Evolutionary conservation across 2,329 filamentous ascomycete species (phyloP).

Genomic region (Lasiodiplodia sp.): DNA sequence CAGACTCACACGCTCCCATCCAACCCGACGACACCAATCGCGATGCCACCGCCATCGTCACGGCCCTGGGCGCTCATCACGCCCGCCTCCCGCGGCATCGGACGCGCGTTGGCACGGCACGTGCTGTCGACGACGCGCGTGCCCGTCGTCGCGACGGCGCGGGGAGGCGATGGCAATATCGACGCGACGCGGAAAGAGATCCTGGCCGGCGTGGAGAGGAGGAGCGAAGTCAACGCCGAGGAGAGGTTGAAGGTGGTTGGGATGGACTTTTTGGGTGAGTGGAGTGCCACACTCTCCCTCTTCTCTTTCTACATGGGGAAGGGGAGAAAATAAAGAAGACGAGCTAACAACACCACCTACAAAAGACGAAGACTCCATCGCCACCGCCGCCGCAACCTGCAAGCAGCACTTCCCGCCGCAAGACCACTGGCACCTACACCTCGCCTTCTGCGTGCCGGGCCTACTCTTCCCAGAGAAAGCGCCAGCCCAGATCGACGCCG

Average conservation of each 20-base stretch:
- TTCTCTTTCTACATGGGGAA: too few relatives aligned
- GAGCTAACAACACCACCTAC: background rate
- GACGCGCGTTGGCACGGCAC: constrained; percentile 66
- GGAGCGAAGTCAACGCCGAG: constrained; percentile 53
- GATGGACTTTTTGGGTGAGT: constrained; percentile 64
- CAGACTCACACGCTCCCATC: background rate
- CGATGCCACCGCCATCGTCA: background rate
- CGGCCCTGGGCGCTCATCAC: constrained; percentile 59
- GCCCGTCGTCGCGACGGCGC: constrained; percentile 67
- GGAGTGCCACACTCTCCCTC: too few relatives aligned
- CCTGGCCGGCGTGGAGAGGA: constrained; percentile 55
- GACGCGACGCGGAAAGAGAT: constrained; percentile 58
- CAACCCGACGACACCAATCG: background rate
- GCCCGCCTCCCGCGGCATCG: constrained; percentile 70
- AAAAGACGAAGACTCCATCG: constrained; percentile 70
- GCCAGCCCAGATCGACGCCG: constrained; percentile 68
- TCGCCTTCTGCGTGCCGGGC: constrained; percentile 74
- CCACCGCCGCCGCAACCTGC: constrained; percentile 62
- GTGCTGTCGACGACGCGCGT: constrained; percentile 64
- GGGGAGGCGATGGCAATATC: constrained; percentile 56
- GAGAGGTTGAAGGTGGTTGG: constrained; percentile 60
- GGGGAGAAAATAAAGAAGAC: background rate
- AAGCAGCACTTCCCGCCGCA: constrained; percentile 59
- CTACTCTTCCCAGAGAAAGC: constrained; percentile 77
- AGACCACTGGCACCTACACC: constrained; percentile 57